Evolutionary conservation across 129 eudicot genomes (phyloP), one percentile per base, ranked within the genome.

Genomic region (Sambucus nigra): DNA sequence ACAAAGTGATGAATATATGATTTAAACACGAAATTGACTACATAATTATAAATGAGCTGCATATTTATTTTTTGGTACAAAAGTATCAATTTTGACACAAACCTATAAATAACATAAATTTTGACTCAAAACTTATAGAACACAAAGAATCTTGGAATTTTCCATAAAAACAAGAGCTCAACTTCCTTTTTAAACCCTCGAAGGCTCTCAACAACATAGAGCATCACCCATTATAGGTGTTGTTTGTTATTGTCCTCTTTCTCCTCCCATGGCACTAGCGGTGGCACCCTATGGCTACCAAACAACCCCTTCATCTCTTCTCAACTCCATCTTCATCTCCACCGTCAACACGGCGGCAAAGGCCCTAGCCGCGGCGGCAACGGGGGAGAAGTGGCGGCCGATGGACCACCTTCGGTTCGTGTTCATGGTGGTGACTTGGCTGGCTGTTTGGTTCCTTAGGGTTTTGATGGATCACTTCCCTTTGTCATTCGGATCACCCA

Each of bases 391-490:
- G 19, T 70, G 75, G 75, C 39, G 29, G 24, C 24, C 38, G 6
- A 31, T 24, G 19, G 77, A 60, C 13, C 71, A 59, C 46, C 0
- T 72, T 25, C 65, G 60, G 62, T 46, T 51, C 67, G 59, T 72
- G 58, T 13, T 29, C 45, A 59, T 72, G 71, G 55, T 72, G 16
- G 42, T 65, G 51, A 64, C 58, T 52, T 72, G 77, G 77, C 22
- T 53, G 11, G 29, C 72, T 3, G 58, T 53, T 10, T 53, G 77
- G 72, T 63, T 44, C 29, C 62, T 72, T 23, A 52, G 77, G 52
- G 52, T 54, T 28, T 15, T 59, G 32, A 44, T 40, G 45, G 77
- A 59, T 53, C 19, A 58, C 55, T 59, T 58, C 47, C 76, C 76
- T 17, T 24, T 18, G 6, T 31, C 57, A 3, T 9, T 53, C 14